Conservation (phyloP, 768 basidiomycete species). For the Dioszegia hungarica region DNA sequence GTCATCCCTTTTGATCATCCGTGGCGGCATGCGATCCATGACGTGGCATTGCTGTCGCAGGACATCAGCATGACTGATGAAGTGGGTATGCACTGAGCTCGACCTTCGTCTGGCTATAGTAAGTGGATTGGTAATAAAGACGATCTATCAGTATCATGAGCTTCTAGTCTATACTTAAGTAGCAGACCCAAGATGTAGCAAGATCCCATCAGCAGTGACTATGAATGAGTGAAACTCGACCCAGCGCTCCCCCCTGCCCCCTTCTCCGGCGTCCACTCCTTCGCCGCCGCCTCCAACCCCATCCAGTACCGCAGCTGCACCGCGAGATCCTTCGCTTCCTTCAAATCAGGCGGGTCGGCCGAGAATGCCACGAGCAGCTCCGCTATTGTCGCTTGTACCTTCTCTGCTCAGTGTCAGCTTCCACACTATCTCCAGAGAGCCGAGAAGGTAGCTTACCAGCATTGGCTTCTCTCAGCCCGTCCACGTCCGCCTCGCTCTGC, state of each 20-base stretch:
- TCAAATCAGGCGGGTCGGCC: conserved; percentile 55
- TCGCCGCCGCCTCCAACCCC: conserved; percentile 48
- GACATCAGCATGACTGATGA: too few relatives aligned
- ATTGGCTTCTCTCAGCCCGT: conserved; percentile 57
- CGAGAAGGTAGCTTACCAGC: conserved; percentile 54
- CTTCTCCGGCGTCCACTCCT: conserved; percentile 41
- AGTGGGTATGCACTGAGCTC: too few relatives aligned
- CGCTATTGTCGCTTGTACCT: conserved; percentile 54
- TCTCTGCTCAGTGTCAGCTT: conserved; percentile 51
- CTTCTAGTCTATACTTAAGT: too few relatives aligned
- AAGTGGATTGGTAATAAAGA: too few relatives aligned
- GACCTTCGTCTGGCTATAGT: too few relatives aligned
- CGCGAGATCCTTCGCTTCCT: conserved; percentile 57
- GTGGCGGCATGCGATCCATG: too few relatives aligned
- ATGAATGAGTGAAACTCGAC: conserved; percentile 2
- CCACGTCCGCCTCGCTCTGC: conserved; percentile 54
- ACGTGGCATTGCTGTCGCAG: too few relatives aligned
- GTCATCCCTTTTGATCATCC: too few relatives aligned
- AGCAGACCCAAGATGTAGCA: too few relatives aligned
- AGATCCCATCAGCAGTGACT: too few relatives aligned
- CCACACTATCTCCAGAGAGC: neutral
- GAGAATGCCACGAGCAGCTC: conserved; percentile 57
- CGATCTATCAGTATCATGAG: too few relatives aligned
- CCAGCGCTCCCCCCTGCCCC: conserved; percentile 3
- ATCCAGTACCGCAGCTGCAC: conserved; percentile 68